phyloP scores from a whole-genome alignment of 2,329 filamentous ascomycete genomes.

The Colletotrichum simmondsii region DNA sequence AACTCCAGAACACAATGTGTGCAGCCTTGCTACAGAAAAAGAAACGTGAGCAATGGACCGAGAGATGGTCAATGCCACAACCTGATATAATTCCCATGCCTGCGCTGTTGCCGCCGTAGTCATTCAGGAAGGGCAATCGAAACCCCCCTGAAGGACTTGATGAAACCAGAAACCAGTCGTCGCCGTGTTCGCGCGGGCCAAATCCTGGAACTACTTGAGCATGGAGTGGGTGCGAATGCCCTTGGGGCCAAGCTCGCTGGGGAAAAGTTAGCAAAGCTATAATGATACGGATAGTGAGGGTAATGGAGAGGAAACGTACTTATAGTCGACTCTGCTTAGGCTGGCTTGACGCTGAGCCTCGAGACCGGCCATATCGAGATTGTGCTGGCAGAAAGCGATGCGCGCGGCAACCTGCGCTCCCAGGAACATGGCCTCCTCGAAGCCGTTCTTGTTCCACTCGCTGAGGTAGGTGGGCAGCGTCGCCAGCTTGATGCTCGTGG shows the following conservation, averaged over 20 bases:
- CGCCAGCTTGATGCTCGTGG: conserved; percentile 84
- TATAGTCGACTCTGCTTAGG: conserved; percentile 68
- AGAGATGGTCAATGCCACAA: not conserved
- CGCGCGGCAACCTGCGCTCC: conserved; percentile 86
- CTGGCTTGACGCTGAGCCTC: conserved; percentile 68
- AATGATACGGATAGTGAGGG: not conserved
- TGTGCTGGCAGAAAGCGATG: conserved; percentile 69
- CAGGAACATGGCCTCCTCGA: conserved; percentile 87
- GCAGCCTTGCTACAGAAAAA: not conserved
- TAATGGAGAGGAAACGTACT: conserved; percentile 55
- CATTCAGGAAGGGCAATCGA: not conserved
- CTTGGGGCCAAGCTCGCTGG: conserved; percentile 65
- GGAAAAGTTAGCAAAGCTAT: conserved; percentile 23
- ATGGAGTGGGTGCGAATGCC: conserved; percentile 64
- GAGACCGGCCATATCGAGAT: conserved; percentile 61
- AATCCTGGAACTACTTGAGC: conserved; percentile 51
- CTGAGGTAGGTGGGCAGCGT: conserved; percentile 85
- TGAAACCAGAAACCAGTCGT: not conserved
- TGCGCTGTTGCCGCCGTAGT: not conserved
- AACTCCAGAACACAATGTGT: conserved; percentile 26
- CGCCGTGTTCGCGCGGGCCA: not conserved
- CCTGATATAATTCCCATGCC: not conserved
- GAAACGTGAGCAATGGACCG: not conserved
- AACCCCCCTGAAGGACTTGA: not conserved
- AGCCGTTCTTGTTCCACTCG: conserved; percentile 86